Conservation (phyloP, 2,329 filamentous ascomycete species). For the Ceratocystis ficicola region DNA sequence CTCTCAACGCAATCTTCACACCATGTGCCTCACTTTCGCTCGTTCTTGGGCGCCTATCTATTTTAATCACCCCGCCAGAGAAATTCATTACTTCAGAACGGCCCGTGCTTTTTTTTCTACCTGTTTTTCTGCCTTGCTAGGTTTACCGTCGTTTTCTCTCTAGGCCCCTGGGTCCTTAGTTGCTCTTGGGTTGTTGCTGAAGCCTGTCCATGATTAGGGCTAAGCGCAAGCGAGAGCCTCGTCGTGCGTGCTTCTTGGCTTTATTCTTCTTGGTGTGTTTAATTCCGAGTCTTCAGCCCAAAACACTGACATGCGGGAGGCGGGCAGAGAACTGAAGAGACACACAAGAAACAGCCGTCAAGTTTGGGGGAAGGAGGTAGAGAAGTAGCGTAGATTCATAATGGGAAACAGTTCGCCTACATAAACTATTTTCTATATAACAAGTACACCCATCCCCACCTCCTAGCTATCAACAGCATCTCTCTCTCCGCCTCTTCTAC, state of each 20-base stretch:
- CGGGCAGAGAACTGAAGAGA: not conserved
- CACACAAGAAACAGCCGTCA: slow-evolving; percentile 3
- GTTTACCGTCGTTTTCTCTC: not conserved
- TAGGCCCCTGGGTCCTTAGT: too few relatives aligned
- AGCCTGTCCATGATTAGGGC: not conserved
- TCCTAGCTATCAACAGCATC: not conserved
- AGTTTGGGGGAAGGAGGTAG: not conserved
- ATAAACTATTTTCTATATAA: not conserved
- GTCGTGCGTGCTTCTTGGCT: not conserved
- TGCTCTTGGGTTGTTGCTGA: not conserved
- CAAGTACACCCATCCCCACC: not conserved
- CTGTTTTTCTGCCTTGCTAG: slow-evolving; percentile 7
- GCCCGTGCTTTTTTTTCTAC: slow-evolving; percentile 5
- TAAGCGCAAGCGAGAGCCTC: slow-evolving; percentile 9
- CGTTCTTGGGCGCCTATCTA: slow-evolving; percentile 2
- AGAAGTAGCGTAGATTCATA: not conserved
- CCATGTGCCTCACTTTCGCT: not conserved
- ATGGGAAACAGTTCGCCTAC: not conserved
- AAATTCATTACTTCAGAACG: not conserved
- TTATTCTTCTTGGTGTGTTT: not conserved
- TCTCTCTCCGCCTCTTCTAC: not conserved
- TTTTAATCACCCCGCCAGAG: slow-evolving; percentile 1
- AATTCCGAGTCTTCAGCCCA: slow-evolving; percentile 1
- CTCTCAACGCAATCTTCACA: not conserved
- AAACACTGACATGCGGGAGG: slow-evolving; percentile 9